Evolutionary conservation across 441 rosid species (phyloP), one percentile per base, ranked within the genome.

Genomic region (Euphorbia corollata): DNA sequence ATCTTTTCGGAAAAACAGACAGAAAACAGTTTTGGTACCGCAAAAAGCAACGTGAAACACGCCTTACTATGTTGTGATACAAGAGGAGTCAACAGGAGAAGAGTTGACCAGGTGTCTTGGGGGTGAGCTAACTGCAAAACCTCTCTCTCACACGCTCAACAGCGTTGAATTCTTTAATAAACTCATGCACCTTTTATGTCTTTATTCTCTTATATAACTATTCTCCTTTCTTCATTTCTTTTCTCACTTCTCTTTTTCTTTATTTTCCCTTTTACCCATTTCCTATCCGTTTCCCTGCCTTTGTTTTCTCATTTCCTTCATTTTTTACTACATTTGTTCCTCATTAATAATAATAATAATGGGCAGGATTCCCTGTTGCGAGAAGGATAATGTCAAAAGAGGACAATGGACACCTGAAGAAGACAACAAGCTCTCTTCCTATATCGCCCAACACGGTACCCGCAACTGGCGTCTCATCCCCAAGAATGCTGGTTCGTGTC

Each of bases 391-490:
- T 59, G 97, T 91, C 76, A 89, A 94, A 70, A 83, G 95, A 71
- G 99, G 99, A 15, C 97, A 91, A 71, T 91, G 97, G 97, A 89
- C 96, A 38, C 95, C 96, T 38, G 96, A 91, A 72, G 97, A 89
- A 81, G 96, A 94, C 79, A 94, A 94, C 81, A 91, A 94, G 76
- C 85, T 94, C 67, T 87, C 97, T 67, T 89, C 99, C 47, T 91
- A 91, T 73, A 86, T 93, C 54, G 87, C 96, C 73, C 97, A 91
- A 76, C 97, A 91, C 10, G 97, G 97, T 57, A 91, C 96, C 75
- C 84, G 99, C 23, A 93, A 89, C 81, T 93, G 97, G 96, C 93
- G 96, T 24, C 96, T 93, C 79, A 89, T 91, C 64, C 99, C 99
- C 67, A 89, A 93, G 76, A 93, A 89, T 53, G 97, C 93, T 10